Base-by-base conservation (phyloP, 805 yeast species). In the Sugiyamaella floridensis region DNA sequence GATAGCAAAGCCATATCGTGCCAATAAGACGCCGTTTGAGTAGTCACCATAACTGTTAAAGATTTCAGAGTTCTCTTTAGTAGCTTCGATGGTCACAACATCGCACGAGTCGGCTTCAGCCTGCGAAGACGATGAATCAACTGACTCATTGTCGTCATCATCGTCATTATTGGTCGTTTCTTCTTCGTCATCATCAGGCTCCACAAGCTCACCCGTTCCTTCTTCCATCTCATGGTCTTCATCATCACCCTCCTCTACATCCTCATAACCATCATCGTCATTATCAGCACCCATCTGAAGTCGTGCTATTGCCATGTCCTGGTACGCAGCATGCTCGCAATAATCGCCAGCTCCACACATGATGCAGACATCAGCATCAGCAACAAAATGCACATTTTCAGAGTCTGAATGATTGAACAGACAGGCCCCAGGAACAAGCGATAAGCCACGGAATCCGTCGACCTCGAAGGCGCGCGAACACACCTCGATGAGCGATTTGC, bases 391-490 rank as follows among this genome's bases (percentile, higher is more conserved):
- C 9, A 83, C 89, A 59, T 79, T 74, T 55, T 86, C 89, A 5
- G 69, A 62, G 1, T 67, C 81, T 12, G 69, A 75, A 63, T 89
- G 97, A 59, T 90, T 90, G 69, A 89, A 88, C 37, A 92, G 70
- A 68, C 90, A 96, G 0, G 97, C 97, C 14, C 89, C 87, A 0
- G 97, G 97, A 20, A 90, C 96, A 48, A 92, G 70, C 0, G 86
- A 88, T 29, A 83, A 73, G 32, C 82, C 86, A 60, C 85, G 88
- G 63, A 67, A 89, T 48, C 75, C 74, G 66, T 92, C 98, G 28
- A 90, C 79, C 42, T 81, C 82, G 65, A 92, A 90, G 0, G 90
- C 89, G 55, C 97, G 75, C 1, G 93, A 80, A 0, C 90, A 81
- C 14, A 88, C 80, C 2, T 75, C 73, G 6, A 80, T 76, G 2